Conservation (phyloP, 2,329 filamentous ascomycete species). For the Botrytis sinoallii region DNA sequence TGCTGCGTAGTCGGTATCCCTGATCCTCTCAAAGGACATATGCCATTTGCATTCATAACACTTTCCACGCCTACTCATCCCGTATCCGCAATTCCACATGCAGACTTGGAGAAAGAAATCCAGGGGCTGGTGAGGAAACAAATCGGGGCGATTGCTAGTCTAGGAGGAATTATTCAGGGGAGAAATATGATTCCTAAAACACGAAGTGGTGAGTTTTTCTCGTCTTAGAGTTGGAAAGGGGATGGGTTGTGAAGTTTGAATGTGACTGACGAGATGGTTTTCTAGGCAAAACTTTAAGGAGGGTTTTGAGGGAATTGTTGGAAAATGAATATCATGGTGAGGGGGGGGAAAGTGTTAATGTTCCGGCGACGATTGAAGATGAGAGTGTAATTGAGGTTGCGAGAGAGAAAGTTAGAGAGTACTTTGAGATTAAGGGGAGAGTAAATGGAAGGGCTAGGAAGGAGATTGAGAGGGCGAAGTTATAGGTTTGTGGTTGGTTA, state of each 20-base stretch:
- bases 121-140: conserved; percentile 71
- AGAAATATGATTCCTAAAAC: conserved; percentile 89
- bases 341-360: conserved; percentile 65
- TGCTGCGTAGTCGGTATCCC: conserved; percentile 84
- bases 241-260: conserved; percentile 39
- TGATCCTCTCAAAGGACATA: conserved; percentile 81
- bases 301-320: conserved; percentile 77
- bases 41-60: conserved; percentile 86
- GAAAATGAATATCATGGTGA: conserved; percentile 82
- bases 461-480: conserved; percentile 41
- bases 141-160: conserved; percentile 80
- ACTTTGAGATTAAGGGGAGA: conserved; percentile 56
- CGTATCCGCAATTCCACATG: conserved; percentile 48
- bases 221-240: no score
- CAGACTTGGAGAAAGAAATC: conserved; percentile 55
- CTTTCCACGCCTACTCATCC: conserved; percentile 52
- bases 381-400: conserved; percentile 70
- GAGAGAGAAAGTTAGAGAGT: conserved; percentile 66
- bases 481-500: conserved; percentile 37
- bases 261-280: conserved; percentile 38
- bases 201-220: conserved; percentile 39
- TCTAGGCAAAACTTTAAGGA: conserved; percentile 83
- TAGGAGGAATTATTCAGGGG: conserved; percentile 83
- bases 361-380: conserved; percentile 87
- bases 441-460: conserved; percentile 30